These are phyloP conservation scores for Nothopassalora personata DNA, from an alignment of 2,329 filamentous ascomycete genomes.

Conservation along the genomic window DNA sequence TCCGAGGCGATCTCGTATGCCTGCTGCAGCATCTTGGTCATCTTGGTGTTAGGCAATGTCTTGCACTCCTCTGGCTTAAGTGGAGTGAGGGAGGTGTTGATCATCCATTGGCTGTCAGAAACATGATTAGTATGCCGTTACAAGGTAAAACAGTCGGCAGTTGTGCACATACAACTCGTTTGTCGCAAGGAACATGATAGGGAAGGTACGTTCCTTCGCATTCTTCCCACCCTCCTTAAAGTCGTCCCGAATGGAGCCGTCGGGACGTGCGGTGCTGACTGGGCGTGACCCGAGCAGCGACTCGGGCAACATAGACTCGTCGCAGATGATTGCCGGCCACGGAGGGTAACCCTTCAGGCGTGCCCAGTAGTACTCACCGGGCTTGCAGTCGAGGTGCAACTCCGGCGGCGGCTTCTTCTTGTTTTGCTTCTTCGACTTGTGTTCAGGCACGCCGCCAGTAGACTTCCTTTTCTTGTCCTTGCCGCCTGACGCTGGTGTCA, in stretches of 20 bases:
- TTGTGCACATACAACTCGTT: conserved; percentile 84
- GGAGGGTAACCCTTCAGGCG: conserved; percentile 91
- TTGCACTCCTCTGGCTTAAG: conserved; percentile 67
- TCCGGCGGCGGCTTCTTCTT: conserved; percentile 78
- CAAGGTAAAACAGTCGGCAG: background rate
- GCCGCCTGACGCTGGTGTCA: conserved; percentile 23
- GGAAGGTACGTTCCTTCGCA: conserved; percentile 76
- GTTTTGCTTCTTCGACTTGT: conserved; percentile 71
- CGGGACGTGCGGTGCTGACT: conserved; percentile 72
- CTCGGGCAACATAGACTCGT: conserved; percentile 87
- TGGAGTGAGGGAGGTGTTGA: conserved; percentile 74
- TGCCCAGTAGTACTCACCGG: conserved; percentile 87
- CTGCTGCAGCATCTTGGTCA: conserved; percentile 69
- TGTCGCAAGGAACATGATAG: conserved; percentile 89
- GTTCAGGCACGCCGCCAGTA: conserved; percentile 55
- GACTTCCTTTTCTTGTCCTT: conserved; percentile 53
- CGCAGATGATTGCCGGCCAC: conserved; percentile 91
- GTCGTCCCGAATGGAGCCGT: conserved; percentile 82
- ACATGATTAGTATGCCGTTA: background rate
- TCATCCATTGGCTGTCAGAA: conserved; percentile 72
- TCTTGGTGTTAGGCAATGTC: conserved; percentile 66
- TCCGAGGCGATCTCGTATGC: conserved; percentile 79
- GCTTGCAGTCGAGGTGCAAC: conserved; percentile 66
- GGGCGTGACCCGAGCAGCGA: conserved; percentile 72
- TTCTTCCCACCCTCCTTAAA: conserved; percentile 86